Base-by-base conservation (phyloP, 148 eudicot genomes). In the Nepenthes mirabilis region DNA sequence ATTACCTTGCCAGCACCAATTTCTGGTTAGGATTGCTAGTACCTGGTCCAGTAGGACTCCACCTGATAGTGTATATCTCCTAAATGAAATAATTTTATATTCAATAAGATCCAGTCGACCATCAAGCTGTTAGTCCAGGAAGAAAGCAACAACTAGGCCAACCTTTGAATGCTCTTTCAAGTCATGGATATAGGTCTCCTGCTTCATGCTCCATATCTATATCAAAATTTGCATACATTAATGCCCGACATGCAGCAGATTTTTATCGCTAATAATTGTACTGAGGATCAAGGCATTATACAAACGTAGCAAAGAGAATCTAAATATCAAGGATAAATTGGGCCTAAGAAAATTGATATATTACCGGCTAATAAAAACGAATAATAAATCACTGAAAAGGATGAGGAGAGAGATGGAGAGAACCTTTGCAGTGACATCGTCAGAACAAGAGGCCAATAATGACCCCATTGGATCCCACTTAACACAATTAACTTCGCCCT, bases 401-500 rank as follows among this genome's bases (percentile, higher is more conserved):
- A 37, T 36, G 34, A 8, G 33, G 32, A 54, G 37, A 11, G 60
- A 40, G 54, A 55, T 47, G 45, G 36, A 37, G 56, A 35, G 14
- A 10, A 82, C 87, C 87, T 83, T 83, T 37, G 82, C 84, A 40
- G 84, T 79, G 36, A 63, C 65, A 70, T 83, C 88, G 70, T 83
- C 84, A 34, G 88, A 83, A 69, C 88, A 79, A 57, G 88, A 83
- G 56, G 88, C 88, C 57, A 83, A 70, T 43, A 83, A 65, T 43
- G 78, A 64, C 14, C 88, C 82, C 12, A 82, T 67, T 57, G 82
- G 88, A 60, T 83, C 84, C 88, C 88, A 83, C 59, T 80, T 83
- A 57, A 83, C 73, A 64, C 82, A 81, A 68, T 83, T 83, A 62
- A 83, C 84, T 77, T 83, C 88, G 61, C 82, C 78, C 88, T 83